These are phyloP conservation scores for Chlamydomonas sp. DNA, from an alignment of 139 green algal species.

Conservation along the genomic window DNA sequence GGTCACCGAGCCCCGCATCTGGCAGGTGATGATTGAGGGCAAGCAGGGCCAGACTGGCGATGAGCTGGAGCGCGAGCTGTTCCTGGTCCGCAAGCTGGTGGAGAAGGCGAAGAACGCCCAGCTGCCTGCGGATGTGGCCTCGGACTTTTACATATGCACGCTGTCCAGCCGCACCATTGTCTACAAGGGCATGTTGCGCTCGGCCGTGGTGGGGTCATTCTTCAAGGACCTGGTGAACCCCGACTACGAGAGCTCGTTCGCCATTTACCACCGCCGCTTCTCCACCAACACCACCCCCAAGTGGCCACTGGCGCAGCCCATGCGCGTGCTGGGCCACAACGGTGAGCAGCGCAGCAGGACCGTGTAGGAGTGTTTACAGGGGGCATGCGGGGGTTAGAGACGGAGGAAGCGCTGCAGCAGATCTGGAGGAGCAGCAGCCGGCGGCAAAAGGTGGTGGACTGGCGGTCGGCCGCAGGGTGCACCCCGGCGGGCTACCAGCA, in stretches of 20 bases:
- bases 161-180: slow-evolving; percentile 92
- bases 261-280: slow-evolving; percentile 99
- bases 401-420: no score
- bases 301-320: slow-evolving; percentile 99
- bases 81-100: slow-evolving; percentile 92
- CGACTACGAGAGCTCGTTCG: slow-evolving; percentile 88
- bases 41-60: slow-evolving; percentile 65
- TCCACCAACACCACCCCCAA: slow-evolving; percentile 99
- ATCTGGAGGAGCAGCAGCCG: neutral
- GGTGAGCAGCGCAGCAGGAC: slow-evolving; percentile 56
- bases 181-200: slow-evolving; percentile 98
- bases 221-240: slow-evolving; percentile 93
- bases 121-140: slow-evolving; percentile 56
- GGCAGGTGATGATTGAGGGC: slow-evolving; percentile 82
- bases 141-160: slow-evolving; percentile 93
- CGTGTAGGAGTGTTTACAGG: no score
- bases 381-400: no score
- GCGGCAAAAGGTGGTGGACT: neutral
- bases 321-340: slow-evolving; percentile 99
- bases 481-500: no score
- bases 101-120: slow-evolving; percentile 79
- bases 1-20: slow-evolving; percentile 90
- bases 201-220: slow-evolving; percentile 87
- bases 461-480: neutral
- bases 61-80: slow-evolving; percentile 96